Base-by-base conservation (phyloP, 2,329 filamentous ascomycete genomes). In the Xylariaceae sp. region DNA sequence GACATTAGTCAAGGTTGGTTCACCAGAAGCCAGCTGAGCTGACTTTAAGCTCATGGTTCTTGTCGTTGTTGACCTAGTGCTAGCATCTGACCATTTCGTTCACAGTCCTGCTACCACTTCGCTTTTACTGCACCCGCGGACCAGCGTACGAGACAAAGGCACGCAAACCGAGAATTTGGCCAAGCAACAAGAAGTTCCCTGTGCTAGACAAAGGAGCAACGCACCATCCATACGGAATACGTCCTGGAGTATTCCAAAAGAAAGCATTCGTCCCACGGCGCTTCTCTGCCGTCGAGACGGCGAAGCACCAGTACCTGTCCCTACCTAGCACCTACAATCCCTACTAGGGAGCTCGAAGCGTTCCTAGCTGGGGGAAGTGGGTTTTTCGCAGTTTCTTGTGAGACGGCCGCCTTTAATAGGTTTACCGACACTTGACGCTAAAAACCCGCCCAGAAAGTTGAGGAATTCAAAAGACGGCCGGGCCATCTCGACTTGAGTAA, bases 401-500 rank as follows among this genome's bases (percentile, higher is more conserved):
- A 57, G 54, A 57, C 56, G 55, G 53, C 45, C 42, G 37, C 15
- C 44, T 52, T 51, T 55, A 37, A 51, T 51, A 51, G 23, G 48
- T 34, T 10, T 35, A 51, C 23, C 11, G 30, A 13, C 49, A 15
- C 35, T 45, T 15, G 37, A 51, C 42, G 35, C 37, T 42, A 2
- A 48, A 2, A 48, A 56, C 47, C 45, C 49, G 47, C 7, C 42
- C 51, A 37, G 53, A 34, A 50, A 45, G n/a, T 51, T 15, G 54
- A 56, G 45, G 44, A 34, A 37, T 34, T 50, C 48, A 44, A 37
- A 42, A 50, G 57, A 42, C 48, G 58, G 51, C 34, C 57, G 52
- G 58, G 51, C 39, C 57, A 54, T 42, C 49, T 34, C 23, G 23
- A 51, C 62, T 63, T 62, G 63, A 58, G 56, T 62, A 64, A 62